phyloP scores from a whole-genome alignment of 805 yeast species.

The Cyberlindnera americana region DNA sequence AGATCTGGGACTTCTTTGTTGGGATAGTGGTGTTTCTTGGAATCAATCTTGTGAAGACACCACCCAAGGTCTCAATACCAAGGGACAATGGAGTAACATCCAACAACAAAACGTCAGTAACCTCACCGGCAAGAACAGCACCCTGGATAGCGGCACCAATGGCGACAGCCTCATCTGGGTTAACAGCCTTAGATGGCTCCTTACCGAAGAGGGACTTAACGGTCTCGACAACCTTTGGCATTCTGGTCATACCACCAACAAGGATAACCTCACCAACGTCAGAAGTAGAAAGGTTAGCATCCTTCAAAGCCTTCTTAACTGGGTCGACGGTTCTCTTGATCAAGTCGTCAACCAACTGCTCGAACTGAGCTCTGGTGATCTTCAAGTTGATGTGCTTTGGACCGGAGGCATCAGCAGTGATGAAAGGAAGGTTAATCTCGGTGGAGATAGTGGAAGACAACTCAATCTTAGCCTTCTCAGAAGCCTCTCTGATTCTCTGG shows the following conservation, averaged over 20 bases:
- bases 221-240: conserved; percentile 73
- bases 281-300: conserved; percentile 61
- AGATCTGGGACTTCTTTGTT: conserved; percentile 64
- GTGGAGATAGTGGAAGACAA: conserved; percentile 62
- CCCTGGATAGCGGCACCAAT: conserved; percentile 89
- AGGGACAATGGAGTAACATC: conserved; percentile 80
- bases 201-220: conserved; percentile 60
- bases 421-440: conserved; percentile 68
- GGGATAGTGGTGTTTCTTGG: conserved; percentile 77
- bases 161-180: conserved; percentile 89
- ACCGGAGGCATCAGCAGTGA: conserved; percentile 41
- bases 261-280: conserved; percentile 74
- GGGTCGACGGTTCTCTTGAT: conserved; percentile 70
- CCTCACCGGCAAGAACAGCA: conserved; percentile 79
- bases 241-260: conserved; percentile 89
- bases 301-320: conserved; percentile 71
- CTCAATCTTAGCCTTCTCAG: conserved; percentile 76
- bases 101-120: conserved; percentile 70
- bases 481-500: conserved; percentile 75
- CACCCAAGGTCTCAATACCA: conserved; percentile 82
- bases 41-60: conserved; percentile 72
- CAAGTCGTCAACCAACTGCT: conserved; percentile 60
- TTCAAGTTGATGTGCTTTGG: conserved; percentile 60
- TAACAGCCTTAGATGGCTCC: conserved; percentile 70
- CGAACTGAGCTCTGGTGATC: conserved; percentile 67